Base-by-base conservation (phyloP, 306 rosid genomes). In the Prunus campanulata region DNA sequence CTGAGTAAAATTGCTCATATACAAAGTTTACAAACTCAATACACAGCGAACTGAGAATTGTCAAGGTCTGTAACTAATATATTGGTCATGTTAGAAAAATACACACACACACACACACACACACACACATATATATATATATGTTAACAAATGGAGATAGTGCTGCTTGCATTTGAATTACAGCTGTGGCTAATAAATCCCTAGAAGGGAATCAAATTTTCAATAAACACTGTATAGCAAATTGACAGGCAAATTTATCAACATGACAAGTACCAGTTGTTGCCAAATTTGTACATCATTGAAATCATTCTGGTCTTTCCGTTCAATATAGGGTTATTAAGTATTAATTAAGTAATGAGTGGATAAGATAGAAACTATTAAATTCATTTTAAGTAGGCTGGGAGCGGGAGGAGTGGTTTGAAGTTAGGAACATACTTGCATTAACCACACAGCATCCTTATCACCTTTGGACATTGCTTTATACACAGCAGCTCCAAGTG, bases 401-500 rank as follows among this genome's bases (percentile, higher is more conserved):
- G 19, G 63, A 52, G 67, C 68, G 69, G 18, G 12, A 47, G 13
- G 47, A n/a, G 70, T 74, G 42, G 19, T 64, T 82, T 63, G 54
- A 77, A 74, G 68, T 85, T 62, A 76, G 83, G 78, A 85, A 70
- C 91, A 64, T 94, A 94, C 98, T 86, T 94, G 98, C 98, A 94
- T 94, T 78, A 94, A 86, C 98, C 98, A 94, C 77, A 94, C 96
- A n/a, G 98, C 97, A 85, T 91, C 96, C 80, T 81, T 85, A 76
- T 94, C 91, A 32, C 93, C 96, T 83, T 83, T 78, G 54, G 90
- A 85, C 92, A 94, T 91, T 74, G 97, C 97, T 89, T 89, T 85
- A 80, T 87, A 94, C 62, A 94, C 97, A 70, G 98, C 88, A 77
- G 96, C 94, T 81, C 98, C 98, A 62, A 94, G 95, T 35, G 85